Evolutionary conservation across 2,329 filamentous ascomycete species (phyloP).

Genomic region (Colletotrichum filicis): DNA sequence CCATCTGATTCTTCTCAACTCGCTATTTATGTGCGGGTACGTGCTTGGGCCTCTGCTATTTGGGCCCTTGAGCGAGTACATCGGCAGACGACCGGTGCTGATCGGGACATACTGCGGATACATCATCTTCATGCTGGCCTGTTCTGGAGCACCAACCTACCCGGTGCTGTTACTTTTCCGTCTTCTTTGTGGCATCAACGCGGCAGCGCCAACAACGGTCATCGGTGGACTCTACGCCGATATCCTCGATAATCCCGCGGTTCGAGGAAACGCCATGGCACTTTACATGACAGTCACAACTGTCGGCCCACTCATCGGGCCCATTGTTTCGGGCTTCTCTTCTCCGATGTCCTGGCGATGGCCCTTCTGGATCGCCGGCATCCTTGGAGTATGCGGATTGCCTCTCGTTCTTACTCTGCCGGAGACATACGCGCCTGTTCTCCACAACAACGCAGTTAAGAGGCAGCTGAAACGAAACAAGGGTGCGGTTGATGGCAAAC

Average conservation of each 20-base stretch:
- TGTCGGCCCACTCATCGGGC: constrained; percentile 55
- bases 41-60: constrained; percentile 48
- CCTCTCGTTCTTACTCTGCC: constrained; percentile 51
- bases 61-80: constrained; percentile 48
- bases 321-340: constrained; percentile 62
- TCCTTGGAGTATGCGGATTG: constrained; percentile 42
- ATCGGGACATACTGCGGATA: constrained; percentile 47
- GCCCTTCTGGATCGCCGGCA: constrained; percentile 51
- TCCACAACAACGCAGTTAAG: constrained; percentile 60
- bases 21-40: constrained; percentile 49
- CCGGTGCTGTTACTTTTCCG: constrained; percentile 55
- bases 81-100: constrained; percentile 47
- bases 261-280: constrained; percentile 45
- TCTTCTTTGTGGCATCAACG: constrained; percentile 45
- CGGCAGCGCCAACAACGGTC: constrained; percentile 47
- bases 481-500: constrained; percentile 46
- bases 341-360: constrained; percentile 55
- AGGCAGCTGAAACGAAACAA: constrained; percentile 61
- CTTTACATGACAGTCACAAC: constrained; percentile 49
- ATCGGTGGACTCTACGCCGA: constrained; percentile 48
- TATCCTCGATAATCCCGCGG: constrained; percentile 45
- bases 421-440: constrained; percentile 61
- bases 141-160: constrained; percentile 55
- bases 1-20: constrained; percentile 47
- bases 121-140: constrained; percentile 46